These are phyloP conservation scores for Coemansia sp. DNA, from an alignment of 192 early-diverging fungal species.

Conservation along the genomic window DNA sequence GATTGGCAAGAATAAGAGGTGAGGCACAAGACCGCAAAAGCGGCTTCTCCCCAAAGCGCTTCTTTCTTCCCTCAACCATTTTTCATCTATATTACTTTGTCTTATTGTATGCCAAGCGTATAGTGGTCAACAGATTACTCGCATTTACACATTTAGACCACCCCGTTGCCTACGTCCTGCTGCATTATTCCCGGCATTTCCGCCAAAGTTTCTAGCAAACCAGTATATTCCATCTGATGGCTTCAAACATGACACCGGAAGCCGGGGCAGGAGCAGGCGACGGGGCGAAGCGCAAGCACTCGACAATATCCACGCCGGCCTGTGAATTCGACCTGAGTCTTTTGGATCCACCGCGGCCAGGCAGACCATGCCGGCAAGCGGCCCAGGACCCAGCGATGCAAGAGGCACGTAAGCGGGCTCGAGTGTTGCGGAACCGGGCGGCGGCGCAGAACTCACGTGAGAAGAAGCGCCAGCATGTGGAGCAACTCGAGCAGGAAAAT, in stretches of 20 bases:
- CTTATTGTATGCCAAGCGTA: background rate
- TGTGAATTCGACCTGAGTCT: conserved; percentile 43
- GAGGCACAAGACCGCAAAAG: background rate
- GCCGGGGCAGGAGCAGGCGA: conserved; percentile 35
- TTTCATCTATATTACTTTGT: conserved; percentile 7
- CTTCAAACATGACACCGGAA: conserved; percentile 14
- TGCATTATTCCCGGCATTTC: background rate
- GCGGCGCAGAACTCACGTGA: conserved; percentile 84
- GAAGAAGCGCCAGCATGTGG: conserved; percentile 83
- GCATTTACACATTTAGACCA: conserved; percentile 1
- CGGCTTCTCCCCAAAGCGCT: background rate
- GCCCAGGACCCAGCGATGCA: conserved; percentile 51
- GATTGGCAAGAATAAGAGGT: background rate
- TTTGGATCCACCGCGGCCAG: conserved; percentile 46
- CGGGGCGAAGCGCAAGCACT: conserved; percentile 48
- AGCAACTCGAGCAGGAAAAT: conserved; percentile 77
- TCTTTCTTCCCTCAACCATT: conserved; percentile 8
- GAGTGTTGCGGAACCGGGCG: conserved; percentile 88
- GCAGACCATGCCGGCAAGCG: conserved; percentile 37
- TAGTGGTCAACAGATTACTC: background rate
- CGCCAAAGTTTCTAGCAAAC: conserved; percentile 2
- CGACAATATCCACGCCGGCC: conserved; percentile 19
- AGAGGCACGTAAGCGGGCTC: conserved; percentile 60
- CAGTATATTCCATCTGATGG: conserved; percentile 5
- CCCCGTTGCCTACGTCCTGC: conserved; percentile 8